Evolutionary conservation across 2,329 filamentous ascomycete species (phyloP).

Genomic region (Neonectria neomacrospora): DNA sequence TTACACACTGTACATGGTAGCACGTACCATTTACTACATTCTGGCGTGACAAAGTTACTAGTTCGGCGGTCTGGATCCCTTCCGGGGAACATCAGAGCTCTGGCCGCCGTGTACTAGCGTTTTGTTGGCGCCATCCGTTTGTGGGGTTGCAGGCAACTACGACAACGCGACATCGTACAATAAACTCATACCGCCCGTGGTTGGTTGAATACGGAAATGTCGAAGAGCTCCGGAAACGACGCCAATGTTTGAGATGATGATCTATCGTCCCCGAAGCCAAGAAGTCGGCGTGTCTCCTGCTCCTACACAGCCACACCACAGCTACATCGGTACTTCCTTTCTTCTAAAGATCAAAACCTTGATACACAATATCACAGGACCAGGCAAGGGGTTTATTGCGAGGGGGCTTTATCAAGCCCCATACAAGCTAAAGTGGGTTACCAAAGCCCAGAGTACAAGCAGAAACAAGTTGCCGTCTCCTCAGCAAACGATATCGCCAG

Average conservation of each 20-base stretch:
- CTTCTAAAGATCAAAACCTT: background rate
- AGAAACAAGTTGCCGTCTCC: background rate
- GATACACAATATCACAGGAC: background rate
- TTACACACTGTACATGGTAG: background rate
- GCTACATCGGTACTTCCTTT: background rate
- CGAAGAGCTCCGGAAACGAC: background rate
- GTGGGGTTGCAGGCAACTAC: constrained; percentile 13
- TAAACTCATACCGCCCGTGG: background rate
- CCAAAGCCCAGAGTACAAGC: background rate
- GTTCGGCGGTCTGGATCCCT: constrained; percentile 22
- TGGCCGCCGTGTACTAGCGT: constrained; percentile 10
- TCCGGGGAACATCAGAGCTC: constrained; percentile 1
- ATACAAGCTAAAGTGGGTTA: background rate
- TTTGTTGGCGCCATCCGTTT: constrained; percentile 4
- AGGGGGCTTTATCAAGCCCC: background rate
- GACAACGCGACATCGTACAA: background rate
- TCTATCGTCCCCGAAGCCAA: background rate
- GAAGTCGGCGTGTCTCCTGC: background rate
- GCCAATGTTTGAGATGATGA: constrained; percentile 2
- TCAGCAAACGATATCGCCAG: background rate
- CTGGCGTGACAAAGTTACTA: constrained; percentile 1
- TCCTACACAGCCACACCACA: background rate
- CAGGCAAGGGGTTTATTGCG: background rate
- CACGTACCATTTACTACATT: background rate
- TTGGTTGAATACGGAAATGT: constrained; percentile 12